phyloP scores from a whole-genome alignment of 2,329 filamentous ascomycete species.

The Graphilbum sp. region DNA sequence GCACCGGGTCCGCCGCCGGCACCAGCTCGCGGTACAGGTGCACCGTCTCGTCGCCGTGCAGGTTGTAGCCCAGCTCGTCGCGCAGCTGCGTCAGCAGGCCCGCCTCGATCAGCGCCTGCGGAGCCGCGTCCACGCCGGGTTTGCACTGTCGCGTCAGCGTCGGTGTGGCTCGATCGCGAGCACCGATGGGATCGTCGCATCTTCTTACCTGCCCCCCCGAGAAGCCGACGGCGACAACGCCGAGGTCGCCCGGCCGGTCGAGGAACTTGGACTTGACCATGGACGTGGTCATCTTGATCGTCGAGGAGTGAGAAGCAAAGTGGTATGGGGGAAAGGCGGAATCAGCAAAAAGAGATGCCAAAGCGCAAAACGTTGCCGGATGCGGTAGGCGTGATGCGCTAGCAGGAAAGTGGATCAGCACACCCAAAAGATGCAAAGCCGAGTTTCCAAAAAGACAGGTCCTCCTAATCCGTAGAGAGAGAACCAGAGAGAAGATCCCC shows the following conservation, averaged over 20 bases:
- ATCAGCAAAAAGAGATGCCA: not conserved
- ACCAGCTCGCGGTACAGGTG: slow-evolving; percentile 67
- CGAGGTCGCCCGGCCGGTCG: slow-evolving; percentile 60
- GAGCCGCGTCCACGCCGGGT: slow-evolving; percentile 78
- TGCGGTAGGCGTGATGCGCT: not conserved
- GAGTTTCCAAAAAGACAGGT: too few species aligned
- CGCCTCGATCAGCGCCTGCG: slow-evolving; percentile 72
- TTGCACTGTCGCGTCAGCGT: slow-evolving; percentile 48
- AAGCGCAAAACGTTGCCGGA: not conserved
- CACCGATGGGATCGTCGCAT: too few species aligned
- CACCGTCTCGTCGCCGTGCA: slow-evolving; percentile 69
- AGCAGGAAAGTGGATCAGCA: not conserved
- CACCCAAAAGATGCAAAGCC: too few species aligned
- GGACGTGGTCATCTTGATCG: slow-evolving; percentile 32
- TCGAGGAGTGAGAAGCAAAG: not conserved
- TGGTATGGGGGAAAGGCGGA: too few species aligned
- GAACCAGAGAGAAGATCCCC: too few species aligned
- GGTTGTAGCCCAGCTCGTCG: slow-evolving; percentile 74
- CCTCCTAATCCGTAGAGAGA: too few species aligned
- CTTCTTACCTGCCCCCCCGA: slow-evolving; percentile 85
- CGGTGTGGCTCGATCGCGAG: too few species aligned
- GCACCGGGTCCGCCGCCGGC: slow-evolving; percentile 55
- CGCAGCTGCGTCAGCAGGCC: slow-evolving; percentile 73
- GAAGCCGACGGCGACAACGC: slow-evolving; percentile 89
- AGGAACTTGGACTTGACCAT: slow-evolving; percentile 59